A percentile compares a stretch with the other conserved stretches of the same genome.
Conservation (phyloP, 2,329 filamentous ascomycete species). For the Ophiostoma ips region DNA sequence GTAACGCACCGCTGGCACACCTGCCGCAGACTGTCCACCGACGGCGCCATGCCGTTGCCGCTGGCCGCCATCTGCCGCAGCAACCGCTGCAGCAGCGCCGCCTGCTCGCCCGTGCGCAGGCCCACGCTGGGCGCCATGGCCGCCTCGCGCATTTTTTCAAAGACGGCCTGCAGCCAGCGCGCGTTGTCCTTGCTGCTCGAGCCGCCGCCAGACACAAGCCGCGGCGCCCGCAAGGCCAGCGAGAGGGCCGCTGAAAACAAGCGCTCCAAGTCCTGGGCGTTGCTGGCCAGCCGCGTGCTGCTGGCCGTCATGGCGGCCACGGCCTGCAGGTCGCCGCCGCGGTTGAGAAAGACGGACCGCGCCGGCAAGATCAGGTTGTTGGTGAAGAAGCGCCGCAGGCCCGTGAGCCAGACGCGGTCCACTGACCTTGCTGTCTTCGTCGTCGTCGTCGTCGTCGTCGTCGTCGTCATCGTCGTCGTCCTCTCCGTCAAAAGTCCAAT, state of each 20-base stretch:
- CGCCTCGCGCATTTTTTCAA: slow-evolving; percentile 20
- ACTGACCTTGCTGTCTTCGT: slow-evolving; percentile 10
- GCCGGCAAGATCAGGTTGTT: slow-evolving; percentile 37
- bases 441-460: too few species aligned
- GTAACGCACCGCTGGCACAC: slow-evolving; percentile 22
- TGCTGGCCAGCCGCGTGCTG: too few species aligned
- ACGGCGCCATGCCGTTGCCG: slow-evolving; percentile 20
- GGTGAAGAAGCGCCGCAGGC: slow-evolving; percentile 32
- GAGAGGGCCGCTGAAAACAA: slow-evolving; percentile 32
- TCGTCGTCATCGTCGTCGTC: too few species aligned
- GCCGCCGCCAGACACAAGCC: slow-evolving; percentile 19
- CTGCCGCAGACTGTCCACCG: slow-evolving; percentile 26
- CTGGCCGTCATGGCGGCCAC: background rate
- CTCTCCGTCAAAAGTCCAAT: slow-evolving; percentile 24
- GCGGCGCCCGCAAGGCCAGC: slow-evolving; percentile 22
- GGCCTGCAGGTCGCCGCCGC: background rate
- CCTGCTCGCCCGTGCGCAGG: background rate
- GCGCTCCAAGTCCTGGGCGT: slow-evolving; percentile 13
- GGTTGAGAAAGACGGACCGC: slow-evolving; percentile 27
- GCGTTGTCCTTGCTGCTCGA: slow-evolving; percentile 22
- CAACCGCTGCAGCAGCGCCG: slow-evolving; percentile 18
- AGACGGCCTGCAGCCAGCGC: slow-evolving; percentile 26
- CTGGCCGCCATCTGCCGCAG: slow-evolving; percentile 21
- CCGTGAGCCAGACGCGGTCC: slow-evolving; percentile 28
- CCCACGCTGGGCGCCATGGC: slow-evolving; percentile 12